These are phyloP conservation scores for Phlebiopsis gigantea DNA, from an alignment of 768 basidiomycete genomes.

Conservation along the genomic window DNA sequence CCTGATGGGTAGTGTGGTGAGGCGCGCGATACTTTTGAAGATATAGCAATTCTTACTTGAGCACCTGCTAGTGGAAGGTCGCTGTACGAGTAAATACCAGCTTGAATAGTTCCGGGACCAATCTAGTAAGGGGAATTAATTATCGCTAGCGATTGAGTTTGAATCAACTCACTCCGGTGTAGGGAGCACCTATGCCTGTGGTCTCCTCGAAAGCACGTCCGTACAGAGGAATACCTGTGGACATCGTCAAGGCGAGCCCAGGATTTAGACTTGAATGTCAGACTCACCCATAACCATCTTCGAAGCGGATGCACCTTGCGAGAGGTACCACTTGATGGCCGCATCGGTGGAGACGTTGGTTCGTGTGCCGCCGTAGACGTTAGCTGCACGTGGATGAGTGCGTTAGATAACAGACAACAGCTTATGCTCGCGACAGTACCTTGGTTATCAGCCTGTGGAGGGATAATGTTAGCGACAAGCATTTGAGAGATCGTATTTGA, in stretches of 20 bases:
- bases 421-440: too few species aligned
- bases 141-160: background rate
- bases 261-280: too few species aligned
- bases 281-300: constrained; percentile 65
- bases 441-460: constrained; percentile 40
- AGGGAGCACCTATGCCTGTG: constrained; percentile 58
- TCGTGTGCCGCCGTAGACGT: constrained; percentile 59
- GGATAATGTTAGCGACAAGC: background rate
- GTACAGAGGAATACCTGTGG: constrained; percentile 67
- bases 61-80: constrained; percentile 49
- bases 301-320: constrained; percentile 52
- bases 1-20: constrained; percentile 21
- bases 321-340: constrained; percentile 56
- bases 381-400: constrained; percentile 34
- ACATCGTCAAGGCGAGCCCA: too few species aligned
- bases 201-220: constrained; percentile 76
- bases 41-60: background rate
- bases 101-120: constrained; percentile 66
- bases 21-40: background rate
- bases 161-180: constrained; percentile 48
- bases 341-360: constrained; percentile 64
- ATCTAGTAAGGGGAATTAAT: constrained; percentile 33
- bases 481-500: background rate
- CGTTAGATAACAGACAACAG: too few species aligned
- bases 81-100: constrained; percentile 76